These are phyloP conservation scores for Capsicum rhomboideum DNA, from an alignment of 257 asterid species.

Conservation along the genomic window DNA sequence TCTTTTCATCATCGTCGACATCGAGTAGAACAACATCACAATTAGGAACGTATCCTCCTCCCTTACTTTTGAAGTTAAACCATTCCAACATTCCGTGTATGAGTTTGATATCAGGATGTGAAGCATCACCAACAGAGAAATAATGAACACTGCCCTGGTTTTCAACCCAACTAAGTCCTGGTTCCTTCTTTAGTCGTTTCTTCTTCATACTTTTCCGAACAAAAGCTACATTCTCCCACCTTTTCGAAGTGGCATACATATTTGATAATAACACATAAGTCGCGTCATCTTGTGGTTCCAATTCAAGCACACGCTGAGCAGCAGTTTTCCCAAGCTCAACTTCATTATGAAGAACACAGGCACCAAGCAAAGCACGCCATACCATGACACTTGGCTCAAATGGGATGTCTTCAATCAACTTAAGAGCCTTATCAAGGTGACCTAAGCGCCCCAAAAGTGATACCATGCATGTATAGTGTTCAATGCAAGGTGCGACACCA, in stretches of 20 bases:
- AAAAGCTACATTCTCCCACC: conserved; percentile 65
- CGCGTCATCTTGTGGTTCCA: conserved; percentile 84
- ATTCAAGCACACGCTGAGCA: conserved; percentile 66
- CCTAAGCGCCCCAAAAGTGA: conserved; percentile 83
- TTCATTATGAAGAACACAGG: conserved; percentile 69
- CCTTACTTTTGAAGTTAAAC: conserved; percentile 53
- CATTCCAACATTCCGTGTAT: conserved; percentile 79
- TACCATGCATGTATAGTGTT: conserved; percentile 92
- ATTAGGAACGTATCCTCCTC: conserved; percentile 60
- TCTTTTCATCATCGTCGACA: conserved; percentile 88
- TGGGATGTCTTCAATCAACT: conserved; percentile 64
- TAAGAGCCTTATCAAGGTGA: conserved; percentile 60
- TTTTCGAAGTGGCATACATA: conserved; percentile 66
- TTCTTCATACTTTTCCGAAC: conserved; percentile 75
- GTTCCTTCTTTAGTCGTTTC: conserved; percentile 74
- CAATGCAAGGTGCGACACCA: conserved; percentile 68
- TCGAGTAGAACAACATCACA: conserved; percentile 61
- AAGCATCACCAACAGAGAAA: conserved; percentile 74
- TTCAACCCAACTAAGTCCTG: conserved; percentile 95
- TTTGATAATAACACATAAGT: conserved; percentile 70
- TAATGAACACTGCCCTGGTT: conserved; percentile 65
- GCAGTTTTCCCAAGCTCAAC: conserved; percentile 70
- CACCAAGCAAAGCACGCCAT: conserved; percentile 96
- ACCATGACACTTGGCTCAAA: conserved; percentile 79
- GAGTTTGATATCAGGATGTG: conserved; percentile 65